Percentiles rank a stretch among this genome's conserved stretches.
Evolutionary conservation across 148 eudicot species (phyloP).

Genomic region (Rhododendron griersonianum): DNA sequence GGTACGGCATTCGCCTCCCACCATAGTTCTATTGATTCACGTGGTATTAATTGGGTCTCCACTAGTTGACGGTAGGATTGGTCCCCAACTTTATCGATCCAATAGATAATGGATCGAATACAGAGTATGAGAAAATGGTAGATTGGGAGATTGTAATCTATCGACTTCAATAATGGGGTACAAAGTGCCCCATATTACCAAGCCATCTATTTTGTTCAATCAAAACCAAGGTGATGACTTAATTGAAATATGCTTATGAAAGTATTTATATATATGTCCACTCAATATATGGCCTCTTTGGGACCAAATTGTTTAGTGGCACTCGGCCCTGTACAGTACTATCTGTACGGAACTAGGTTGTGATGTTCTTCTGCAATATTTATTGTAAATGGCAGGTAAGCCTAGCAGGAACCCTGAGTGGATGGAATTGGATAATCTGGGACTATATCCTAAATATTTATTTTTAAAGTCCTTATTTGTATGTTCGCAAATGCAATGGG

Average conservation of each 20-base stretch:
- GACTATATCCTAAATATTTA: background rate
- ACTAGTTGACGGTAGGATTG: background rate
- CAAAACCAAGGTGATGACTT: background rate
- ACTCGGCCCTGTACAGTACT: background rate
- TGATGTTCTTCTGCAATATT: background rate
- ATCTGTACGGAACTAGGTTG: background rate
- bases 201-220: background rate
- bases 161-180: background rate
- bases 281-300: background rate
- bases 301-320: background rate
- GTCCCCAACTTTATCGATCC: background rate
- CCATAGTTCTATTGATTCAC: background rate
- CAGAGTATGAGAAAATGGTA: background rate
- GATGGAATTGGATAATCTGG: conserved; percentile 5
- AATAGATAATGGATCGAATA: too few species aligned
- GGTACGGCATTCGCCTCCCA: background rate
- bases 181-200: background rate
- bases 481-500: background rate
- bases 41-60: background rate
- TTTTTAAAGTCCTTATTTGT: background rate
- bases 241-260: background rate
- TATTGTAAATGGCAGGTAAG: background rate
- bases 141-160: background rate
- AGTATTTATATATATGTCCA: background rate
- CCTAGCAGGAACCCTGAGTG: background rate